Conservation (phyloP, 306 rosid species). For the Coriaria nepalensis region DNA sequence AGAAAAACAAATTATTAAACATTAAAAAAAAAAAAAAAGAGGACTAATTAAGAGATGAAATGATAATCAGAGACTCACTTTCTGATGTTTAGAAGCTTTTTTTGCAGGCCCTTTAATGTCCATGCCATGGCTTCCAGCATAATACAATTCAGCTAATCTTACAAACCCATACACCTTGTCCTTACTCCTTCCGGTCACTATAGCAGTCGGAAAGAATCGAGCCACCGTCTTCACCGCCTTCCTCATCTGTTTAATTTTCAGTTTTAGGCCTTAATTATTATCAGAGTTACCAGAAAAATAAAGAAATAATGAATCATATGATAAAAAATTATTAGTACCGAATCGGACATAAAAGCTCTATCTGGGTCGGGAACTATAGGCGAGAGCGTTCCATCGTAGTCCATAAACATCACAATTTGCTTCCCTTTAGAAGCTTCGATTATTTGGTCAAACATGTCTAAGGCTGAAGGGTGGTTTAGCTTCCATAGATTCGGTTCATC, state of each 20-base stretch:
- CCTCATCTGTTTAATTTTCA: constrained; percentile 56
- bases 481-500: constrained; percentile 54
- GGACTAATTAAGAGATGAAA: not conserved
- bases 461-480: constrained; percentile 75
- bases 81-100: constrained; percentile 41
- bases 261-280: too few species aligned
- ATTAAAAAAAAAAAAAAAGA: not conserved
- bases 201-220: constrained; percentile 73
- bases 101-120: constrained; percentile 84
- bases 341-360: constrained; percentile 71
- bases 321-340: constrained; percentile 18
- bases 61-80: constrained; percentile 32
- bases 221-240: constrained; percentile 69
- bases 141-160: constrained; percentile 69
- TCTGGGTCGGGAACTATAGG: constrained; percentile 86
- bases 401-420: constrained; percentile 77
- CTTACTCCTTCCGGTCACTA: constrained; percentile 88
- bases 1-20: constrained; percentile 1
- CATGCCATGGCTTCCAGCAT: constrained; percentile 99
- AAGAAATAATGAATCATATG: too few species aligned
- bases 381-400: constrained; percentile 88
- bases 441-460: constrained; percentile 68
- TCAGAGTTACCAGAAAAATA: too few species aligned
- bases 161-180: constrained; percentile 81
- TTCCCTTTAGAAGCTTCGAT: constrained; percentile 68